Evolutionary conservation across 441 rosid genomes (phyloP).

Genomic region (Theobroma grandiflorum): DNA sequence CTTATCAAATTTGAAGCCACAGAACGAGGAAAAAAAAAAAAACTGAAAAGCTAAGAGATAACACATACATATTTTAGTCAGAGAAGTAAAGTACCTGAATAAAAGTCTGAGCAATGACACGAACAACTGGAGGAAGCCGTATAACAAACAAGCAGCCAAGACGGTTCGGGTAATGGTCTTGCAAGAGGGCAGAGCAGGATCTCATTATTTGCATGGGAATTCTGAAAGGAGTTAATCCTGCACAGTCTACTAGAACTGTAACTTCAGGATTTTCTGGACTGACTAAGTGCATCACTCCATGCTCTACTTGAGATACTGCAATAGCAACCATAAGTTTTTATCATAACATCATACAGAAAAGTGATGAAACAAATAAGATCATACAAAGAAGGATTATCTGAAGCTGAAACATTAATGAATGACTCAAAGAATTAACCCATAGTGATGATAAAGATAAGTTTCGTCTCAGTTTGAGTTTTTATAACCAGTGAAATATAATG

Average conservation of each 20-base stretch:
- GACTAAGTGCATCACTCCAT: constrained; percentile 74
- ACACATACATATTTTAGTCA: constrained; percentile 6
- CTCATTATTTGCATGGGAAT: constrained; percentile 92
- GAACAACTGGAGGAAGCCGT: constrained; percentile 85
- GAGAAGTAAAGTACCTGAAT: constrained; percentile 59
- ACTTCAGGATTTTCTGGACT: constrained; percentile 66
- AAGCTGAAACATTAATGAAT: constrained; percentile 4
- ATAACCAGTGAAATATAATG: not conserved
- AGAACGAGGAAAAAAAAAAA: not conserved
- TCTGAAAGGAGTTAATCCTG: constrained; percentile 80
- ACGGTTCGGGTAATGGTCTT: constrained; percentile 88
- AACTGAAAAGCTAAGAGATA: not conserved
- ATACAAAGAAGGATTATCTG: not conserved
- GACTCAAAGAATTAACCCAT: not conserved
- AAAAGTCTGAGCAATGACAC: constrained; percentile 87
- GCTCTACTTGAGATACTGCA: constrained; percentile 95
- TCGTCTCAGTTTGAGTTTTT: constrained; percentile 6
- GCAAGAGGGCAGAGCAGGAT: constrained; percentile 83
- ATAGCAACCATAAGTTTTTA: constrained; percentile 28
- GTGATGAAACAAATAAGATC: not conserved
- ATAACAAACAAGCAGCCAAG: constrained; percentile 86
- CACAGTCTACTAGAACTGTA: constrained; percentile 88
- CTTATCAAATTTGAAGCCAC: constrained; percentile 2
- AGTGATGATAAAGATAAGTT: not conserved
- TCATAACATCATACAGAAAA: constrained; percentile 14